Base-by-base conservation (phyloP, 139 green algal species). In the Raphidocelis subcapitata region DNA sequence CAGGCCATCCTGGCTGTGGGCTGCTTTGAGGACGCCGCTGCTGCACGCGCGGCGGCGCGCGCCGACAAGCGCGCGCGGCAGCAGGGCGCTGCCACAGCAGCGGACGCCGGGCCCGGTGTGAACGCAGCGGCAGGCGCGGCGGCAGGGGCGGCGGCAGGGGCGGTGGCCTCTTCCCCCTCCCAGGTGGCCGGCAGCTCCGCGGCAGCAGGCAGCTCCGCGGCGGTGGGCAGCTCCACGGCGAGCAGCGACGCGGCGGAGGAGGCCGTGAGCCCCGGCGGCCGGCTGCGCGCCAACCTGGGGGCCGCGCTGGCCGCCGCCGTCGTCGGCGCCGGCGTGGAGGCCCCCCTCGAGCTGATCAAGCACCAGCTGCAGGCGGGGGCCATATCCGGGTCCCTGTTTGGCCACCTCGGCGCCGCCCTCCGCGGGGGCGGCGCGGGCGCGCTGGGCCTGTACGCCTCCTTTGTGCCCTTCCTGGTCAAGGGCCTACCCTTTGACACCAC, bases 331-430 rank as follows among this genome's bases (percentile, higher is more conserved):
- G 23, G 85, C n/a, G 79, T 89, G 33, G 84, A 89, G 73, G 80
- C 81, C 0, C 89, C 89, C 0, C 74, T 92, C 35, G 89, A 94
- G 77, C 76, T 90, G 32, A 92, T 92, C 69, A 82, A 80, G 74
- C 76, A 88, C 51, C 44, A 59, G 24, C 36, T 56, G 26, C 72
- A 78, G 72, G 86, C 84, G 15, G 84, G 86, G 14, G 66, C 74
- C 32, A 32, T 77, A 2, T 21, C 36, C 0, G 78, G 83, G 8
- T 49, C 47, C 26, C 81, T 89, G 73, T 33, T 90, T 36, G 28
- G n/a, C 0, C 52, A 35, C 35, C 83, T 90, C 60, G 5, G 65
- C 20, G 54, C 41, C 20, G 66, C 65, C 10, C 29, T 82, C 23
- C 52, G 62, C 23, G 56, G 37, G 37, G 57, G 64, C 18, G 85